Evolutionary conservation across 2,329 filamentous ascomycete species (phyloP), one percentile per base, ranked within the genome.

Genomic region (Penicillium sp.): DNA sequence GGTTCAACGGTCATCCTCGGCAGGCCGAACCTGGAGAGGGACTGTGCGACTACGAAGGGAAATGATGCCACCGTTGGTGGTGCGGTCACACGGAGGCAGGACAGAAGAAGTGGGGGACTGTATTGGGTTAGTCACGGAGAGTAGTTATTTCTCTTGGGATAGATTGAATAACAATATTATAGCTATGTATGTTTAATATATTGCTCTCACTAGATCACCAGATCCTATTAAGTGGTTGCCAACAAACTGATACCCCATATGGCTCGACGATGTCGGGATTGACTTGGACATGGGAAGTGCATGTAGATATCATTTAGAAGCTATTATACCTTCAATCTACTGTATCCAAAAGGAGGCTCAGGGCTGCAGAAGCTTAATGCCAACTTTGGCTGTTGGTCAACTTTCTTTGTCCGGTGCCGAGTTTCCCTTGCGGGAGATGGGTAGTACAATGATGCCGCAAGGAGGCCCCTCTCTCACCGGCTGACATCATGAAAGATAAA

Each of bases 1-100:
- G 40, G 62, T 66, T 34, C 44, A 49, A 64, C 63, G 21, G 46
- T 45, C 56, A 66, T 65, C 58, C 59, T 64, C 66, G 61, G 63
- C 34, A 59, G 52, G 36, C 39, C 49, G 47, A 47, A 29, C 27
- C 33, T 37, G 47, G 40, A 46, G 41, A 61, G 55, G 50, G 47
- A 43, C 43, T 53, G 61, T 63, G 52, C 42, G 46, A 63, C 60
- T 24, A 27, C 30, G 29, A 46, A 47, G 30, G 24, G 13, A 8
- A 44, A 40, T 50, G 57, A 56, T 62, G 51, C 46, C 46, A 62
- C 58, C 13, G 39, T 33, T 30, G 33, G 29, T 51, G 45, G 51
- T 55, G 53, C 46, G 24, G 58, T 61, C 54, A 49, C 56, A 63
- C 58, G 36, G 26, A 49, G 49, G 56, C 45, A 58, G 43, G 15